Conservation (phyloP, 306 rosid genomes). For the Dryas octopetala region DNA sequence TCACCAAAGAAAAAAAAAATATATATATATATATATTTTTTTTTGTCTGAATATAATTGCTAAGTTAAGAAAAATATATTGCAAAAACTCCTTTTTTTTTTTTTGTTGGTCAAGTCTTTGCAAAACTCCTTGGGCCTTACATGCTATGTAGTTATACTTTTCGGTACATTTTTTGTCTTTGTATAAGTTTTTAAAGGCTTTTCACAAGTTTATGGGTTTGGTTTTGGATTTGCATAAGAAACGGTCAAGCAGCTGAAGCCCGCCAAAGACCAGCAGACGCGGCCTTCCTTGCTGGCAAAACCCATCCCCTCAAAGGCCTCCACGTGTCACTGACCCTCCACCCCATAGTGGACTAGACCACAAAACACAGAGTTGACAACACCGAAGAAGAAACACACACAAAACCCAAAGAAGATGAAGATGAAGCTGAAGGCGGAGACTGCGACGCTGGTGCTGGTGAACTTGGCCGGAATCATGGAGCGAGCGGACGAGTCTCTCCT, state of each 20-base stretch:
- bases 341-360: neutral
- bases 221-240: no score
- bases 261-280: neutral
- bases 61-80: no score
- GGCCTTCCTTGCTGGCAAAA: neutral
- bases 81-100: no score
- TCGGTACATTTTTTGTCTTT: no score
- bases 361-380: neutral
- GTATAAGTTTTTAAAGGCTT: no score
- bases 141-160: no score
- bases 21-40: no score
- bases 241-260: neutral
- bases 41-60: no score
- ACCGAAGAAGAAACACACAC: neutral
- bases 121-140: no score
- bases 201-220: no score
- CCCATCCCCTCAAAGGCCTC: neutral
- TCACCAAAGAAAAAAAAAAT: no score
- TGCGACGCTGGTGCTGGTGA: conserved; percentile 70
- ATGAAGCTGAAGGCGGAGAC: conserved; percentile 58
- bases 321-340: neutral
- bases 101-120: no score
- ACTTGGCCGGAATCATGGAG: conserved; percentile 91
- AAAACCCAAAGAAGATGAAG: neutral
- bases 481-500: conserved; percentile 82